Base-by-base conservation (phyloP, 2,329 filamentous ascomycete genomes). In the Arachnomyces sp. region DNA sequence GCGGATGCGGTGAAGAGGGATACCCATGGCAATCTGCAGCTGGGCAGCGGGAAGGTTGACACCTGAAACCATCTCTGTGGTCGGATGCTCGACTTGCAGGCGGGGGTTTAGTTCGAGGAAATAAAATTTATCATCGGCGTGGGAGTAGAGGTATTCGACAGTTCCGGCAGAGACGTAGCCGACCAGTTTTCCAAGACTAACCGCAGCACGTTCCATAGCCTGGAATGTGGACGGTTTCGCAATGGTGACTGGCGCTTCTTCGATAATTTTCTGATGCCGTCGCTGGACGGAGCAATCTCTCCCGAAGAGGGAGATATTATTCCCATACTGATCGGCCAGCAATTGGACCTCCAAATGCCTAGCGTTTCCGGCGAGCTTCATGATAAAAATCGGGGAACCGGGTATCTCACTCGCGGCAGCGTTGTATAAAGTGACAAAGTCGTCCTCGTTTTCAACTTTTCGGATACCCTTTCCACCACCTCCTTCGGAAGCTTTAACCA, bases 401-500 rank as follows among this genome's bases (percentile, higher is more conserved):
- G 92, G 93, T 52, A 98, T 96, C 66, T 98, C 93, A 64, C 83
- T 94, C 4, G 92, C 89, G 15, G 93, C 92, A 34, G 90, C 92
- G 66, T 93, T 92, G 76, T 96, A 98, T 34, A 96, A 73, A 52
- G 75, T 73, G 59, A 83, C 75, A 56, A 98, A 98, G 48, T 84
- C 81, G 31, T 90, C 82, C 62, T 94, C 89, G 46, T 73, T 73
- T 46, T 86, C 74, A 51, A 92, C 92, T 71, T 96, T 95, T 62
- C 93, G 87, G 61, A 98, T 98, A 76, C 92, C 92, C 74, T 98
- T 98, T 62, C 92, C 92, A 70, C 92, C 92, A 71, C 92, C 92
- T 70, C 92, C 92, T 72, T 98, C 92, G 2, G 92, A 96, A n/a
- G 92, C 92, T 74, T 98, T 98, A 65, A 98, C 87, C 92, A 98